These are phyloP conservation scores for Pichia sp. DNA, from an alignment of 1,139 yeast species.

Conservation along the genomic window DNA sequence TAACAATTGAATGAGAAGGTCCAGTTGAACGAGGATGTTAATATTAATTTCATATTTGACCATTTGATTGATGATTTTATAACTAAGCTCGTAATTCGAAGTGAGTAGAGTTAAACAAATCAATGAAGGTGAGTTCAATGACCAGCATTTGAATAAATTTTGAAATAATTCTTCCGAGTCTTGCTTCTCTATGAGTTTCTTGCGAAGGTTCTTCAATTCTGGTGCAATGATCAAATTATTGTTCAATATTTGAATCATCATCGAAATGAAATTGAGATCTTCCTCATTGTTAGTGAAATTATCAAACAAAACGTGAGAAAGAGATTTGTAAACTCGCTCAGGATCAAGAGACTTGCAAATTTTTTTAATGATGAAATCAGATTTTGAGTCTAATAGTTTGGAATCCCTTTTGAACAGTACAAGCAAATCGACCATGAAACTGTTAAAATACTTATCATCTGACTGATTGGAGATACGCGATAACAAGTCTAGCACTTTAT, in stretches of 20 bases:
- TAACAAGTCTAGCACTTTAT: conserved; percentile 66
- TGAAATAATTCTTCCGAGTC: conserved; percentile 65
- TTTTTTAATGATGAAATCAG: conserved; percentile 80
- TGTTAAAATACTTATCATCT: conserved; percentile 70
- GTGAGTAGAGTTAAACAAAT: conserved; percentile 80
- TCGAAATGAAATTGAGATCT: conserved; percentile 58
- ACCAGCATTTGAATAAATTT: conserved; percentile 83
- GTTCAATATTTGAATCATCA: conserved; percentile 81
- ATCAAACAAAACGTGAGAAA: conserved; percentile 67
- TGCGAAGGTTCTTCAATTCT: conserved; percentile 66
- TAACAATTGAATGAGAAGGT: conserved; percentile 45
- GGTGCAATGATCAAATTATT: conserved; percentile 85
- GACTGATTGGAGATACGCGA: conserved; percentile 75
- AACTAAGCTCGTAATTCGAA: conserved; percentile 86
- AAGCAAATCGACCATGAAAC: conserved; percentile 67
- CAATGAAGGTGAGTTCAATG: conserved; percentile 86
- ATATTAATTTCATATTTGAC: conserved; percentile 48
- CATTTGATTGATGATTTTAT: conserved; percentile 61
- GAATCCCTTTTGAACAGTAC: conserved; percentile 62
- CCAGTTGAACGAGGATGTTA: conserved; percentile 46
- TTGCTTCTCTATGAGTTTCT: conserved; percentile 39
- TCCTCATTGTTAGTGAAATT: conserved; percentile 29
- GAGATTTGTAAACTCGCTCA: conserved; percentile 72
- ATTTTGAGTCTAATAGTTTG: conserved; percentile 58
- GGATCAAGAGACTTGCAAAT: conserved; percentile 76